phyloP scores from a whole-genome alignment of 768 basidiomycete genomes.

The Boletus rubescentipes region DNA sequence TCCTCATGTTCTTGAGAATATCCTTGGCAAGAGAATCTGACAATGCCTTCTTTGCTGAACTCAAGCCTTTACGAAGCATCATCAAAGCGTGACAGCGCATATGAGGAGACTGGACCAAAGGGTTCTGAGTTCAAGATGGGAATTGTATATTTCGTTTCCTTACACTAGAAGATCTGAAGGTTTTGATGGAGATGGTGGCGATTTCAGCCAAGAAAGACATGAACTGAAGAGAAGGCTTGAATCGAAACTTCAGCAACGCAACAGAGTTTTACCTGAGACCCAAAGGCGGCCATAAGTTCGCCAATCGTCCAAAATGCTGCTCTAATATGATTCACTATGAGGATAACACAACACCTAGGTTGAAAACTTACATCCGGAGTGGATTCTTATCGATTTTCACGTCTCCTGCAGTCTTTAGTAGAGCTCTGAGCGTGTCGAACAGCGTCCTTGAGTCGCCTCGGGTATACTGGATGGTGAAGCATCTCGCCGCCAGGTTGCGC shows the following conservation, averaged over 20 bases:
- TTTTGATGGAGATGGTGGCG: conserved; percentile 59
- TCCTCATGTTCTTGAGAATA: conserved; percentile 78
- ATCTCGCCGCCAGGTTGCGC: conserved; percentile 75
- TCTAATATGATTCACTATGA: conserved; percentile 38
- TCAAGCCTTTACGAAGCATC: conserved; percentile 77
- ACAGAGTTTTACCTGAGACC: conserved; percentile 62
- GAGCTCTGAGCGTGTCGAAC: conserved; percentile 81
- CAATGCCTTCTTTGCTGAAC: conserved; percentile 78
- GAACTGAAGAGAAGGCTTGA: conserved; percentile 49
- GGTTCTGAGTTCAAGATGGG: conserved; percentile 5
- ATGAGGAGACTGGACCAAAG: conserved; percentile 59
- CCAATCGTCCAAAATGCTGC: conserved; percentile 86
- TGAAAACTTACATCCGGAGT: conserved; percentile 58
- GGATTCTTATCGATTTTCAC: conserved; percentile 67
- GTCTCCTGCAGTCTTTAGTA: conserved; percentile 76
- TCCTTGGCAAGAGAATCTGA: conserved; percentile 79
- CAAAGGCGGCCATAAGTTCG: conserved; percentile 83
- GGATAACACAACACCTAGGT: not conserved
- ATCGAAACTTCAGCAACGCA: not conserved
- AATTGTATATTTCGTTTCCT: conserved; percentile 26
- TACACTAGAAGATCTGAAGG: conserved; percentile 71
- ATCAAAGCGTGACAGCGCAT: conserved; percentile 79
- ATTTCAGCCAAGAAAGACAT: conserved; percentile 97
- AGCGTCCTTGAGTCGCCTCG: conserved; percentile 81
- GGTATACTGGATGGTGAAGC: conserved; percentile 69